These are phyloP conservation scores for Ustilaginoidea virens DNA, from an alignment of 2,329 filamentous ascomycete genomes.

Conservation along the genomic window DNA sequence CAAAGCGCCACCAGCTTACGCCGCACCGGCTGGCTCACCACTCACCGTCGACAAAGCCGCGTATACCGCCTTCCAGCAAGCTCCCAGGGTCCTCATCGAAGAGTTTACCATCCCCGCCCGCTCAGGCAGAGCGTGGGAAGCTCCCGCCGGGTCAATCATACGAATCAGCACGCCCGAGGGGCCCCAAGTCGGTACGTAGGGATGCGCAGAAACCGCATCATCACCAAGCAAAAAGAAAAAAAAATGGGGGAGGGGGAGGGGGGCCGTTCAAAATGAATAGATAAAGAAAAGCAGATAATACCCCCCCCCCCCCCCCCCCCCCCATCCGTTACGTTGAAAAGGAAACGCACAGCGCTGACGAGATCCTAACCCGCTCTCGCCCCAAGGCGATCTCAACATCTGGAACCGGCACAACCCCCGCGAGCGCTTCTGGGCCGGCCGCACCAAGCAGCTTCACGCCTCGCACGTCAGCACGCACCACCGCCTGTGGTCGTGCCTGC, in stretches of 20 bases:
- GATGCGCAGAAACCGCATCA: no score
- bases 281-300: no score
- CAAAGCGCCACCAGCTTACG: constrained; percentile 33
- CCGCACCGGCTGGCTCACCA: constrained; percentile 26
- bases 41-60: constrained; percentile 26
- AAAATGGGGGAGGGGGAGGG: no score
- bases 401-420: constrained; percentile 65
- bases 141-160: constrained; percentile 51
- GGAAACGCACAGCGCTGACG: neutral
- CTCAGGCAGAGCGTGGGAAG: constrained; percentile 58
- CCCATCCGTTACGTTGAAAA: neutral
- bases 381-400: constrained; percentile 60
- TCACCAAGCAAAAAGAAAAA: no score
- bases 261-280: no score
- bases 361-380: neutral
- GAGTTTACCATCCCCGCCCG: constrained; percentile 56
- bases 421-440: constrained; percentile 68
- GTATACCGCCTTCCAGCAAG: constrained; percentile 47
- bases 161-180: constrained; percentile 62
- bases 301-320: neutral
- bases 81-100: constrained; percentile 24
- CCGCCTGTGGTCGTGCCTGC: constrained; percentile 62
- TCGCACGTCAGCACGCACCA: constrained; percentile 59
- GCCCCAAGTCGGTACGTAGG: constrained; percentile 51
- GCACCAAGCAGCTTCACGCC: constrained; percentile 65